Conservation (phyloP, 768 basidiomycete species). For the Leccinum incarnatum region DNA sequence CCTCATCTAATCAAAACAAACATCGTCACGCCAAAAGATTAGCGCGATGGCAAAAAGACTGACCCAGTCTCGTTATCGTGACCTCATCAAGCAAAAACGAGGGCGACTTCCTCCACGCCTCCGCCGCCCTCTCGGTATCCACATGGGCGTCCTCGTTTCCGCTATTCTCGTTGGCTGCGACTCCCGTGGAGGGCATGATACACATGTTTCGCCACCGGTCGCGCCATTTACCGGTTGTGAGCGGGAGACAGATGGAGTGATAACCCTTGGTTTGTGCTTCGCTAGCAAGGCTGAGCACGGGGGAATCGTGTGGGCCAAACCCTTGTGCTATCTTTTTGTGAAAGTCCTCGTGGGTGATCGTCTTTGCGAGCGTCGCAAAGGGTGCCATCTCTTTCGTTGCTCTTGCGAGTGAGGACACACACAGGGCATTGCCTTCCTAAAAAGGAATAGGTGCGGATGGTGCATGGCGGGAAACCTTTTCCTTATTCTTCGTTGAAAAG, state of each 20-base stretch:
- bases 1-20: slow-evolving; percentile 54
- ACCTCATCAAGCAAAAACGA: slow-evolving; percentile 82
- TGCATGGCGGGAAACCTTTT: not conserved
- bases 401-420: no score
- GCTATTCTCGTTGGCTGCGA: slow-evolving; percentile 9
- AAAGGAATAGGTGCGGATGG: not conserved
- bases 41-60: slow-evolving; percentile 25
- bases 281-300: slow-evolving; percentile 48
- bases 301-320: slow-evolving; percentile 37
- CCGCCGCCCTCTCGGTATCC: slow-evolving; percentile 62
- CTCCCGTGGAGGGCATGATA: slow-evolving; percentile 50
- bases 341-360: slow-evolving; percentile 39
- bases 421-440: not conserved
- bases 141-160: slow-evolving; percentile 37
- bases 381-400: slow-evolving; percentile 25
- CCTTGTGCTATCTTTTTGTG: slow-evolving; percentile 25
- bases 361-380: slow-evolving; percentile 28
- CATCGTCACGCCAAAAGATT: slow-evolving; percentile 7
- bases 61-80: slow-evolving; percentile 78
- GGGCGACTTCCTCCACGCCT: slow-evolving; percentile 83
- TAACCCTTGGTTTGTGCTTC: slow-evolving; percentile 67
- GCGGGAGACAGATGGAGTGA: slow-evolving; percentile 72
- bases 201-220: slow-evolving; percentile 90
- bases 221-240: slow-evolving; percentile 88
- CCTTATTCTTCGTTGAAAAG: not conserved